Evolutionary conservation across 176 grass and related monocot genomes (phyloP).

Genomic region (Echinochloa phyllopogon): DNA sequence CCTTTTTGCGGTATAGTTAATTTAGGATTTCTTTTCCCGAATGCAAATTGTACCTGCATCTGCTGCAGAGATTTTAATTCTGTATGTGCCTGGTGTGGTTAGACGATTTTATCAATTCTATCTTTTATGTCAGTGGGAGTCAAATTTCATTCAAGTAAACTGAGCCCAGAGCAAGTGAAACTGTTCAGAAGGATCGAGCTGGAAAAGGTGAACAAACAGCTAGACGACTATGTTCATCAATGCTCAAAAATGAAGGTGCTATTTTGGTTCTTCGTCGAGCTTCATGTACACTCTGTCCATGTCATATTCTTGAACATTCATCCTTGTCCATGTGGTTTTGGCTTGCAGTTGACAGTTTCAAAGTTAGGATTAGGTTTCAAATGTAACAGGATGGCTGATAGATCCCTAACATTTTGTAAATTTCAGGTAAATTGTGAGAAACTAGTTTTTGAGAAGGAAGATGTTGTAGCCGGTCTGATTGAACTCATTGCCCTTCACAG

Average conservation of each 20-base stretch:
- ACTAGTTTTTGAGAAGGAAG: slow-evolving; percentile 64
- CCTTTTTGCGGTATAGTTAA: not conserved
- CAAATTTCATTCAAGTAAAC: slow-evolving; percentile 58
- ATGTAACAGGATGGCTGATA: not conserved
- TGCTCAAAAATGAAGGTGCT: slow-evolving; percentile 63
- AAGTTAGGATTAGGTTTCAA: not conserved
- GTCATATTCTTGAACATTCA: not conserved
- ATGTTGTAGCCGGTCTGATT: slow-evolving; percentile 49
- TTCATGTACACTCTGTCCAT: not conserved
- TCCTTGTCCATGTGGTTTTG: slow-evolving; percentile 10
- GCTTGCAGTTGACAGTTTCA: not conserved
- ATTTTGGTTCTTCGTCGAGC: not conserved
- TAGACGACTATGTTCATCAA: slow-evolving; percentile 53
- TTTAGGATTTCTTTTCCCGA: not conserved
- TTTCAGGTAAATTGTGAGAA: slow-evolving; percentile 64
- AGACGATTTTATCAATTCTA: not conserved
- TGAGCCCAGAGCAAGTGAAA: slow-evolving; percentile 47
- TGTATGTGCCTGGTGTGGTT: not conserved
- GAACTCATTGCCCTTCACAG: slow-evolving; percentile 52
- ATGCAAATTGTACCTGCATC: not conserved
- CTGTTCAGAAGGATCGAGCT: slow-evolving; percentile 57
- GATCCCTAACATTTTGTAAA: not conserved
- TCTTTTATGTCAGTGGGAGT: slow-evolving; percentile 55
- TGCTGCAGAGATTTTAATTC: not conserved
- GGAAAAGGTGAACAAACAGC: slow-evolving; percentile 54